Conservation (phyloP, 2,329 filamentous ascomycete genomes). For the Cladobotryum mycophilum region DNA sequence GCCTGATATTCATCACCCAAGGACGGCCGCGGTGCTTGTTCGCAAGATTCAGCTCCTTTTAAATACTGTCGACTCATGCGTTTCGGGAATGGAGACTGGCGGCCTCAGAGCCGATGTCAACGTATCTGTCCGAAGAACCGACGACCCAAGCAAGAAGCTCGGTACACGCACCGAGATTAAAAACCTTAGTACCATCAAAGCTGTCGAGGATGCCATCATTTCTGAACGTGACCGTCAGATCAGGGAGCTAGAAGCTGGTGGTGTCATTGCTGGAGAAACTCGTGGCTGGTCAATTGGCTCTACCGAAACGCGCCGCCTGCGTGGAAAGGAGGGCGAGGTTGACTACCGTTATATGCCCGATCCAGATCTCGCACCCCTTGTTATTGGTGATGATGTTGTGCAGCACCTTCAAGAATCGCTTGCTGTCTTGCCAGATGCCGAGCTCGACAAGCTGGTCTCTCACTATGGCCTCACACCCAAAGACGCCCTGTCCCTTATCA, state of each 20-base stretch:
- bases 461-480: conserved; percentile 67
- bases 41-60: conserved; percentile 81
- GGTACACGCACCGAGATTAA: conserved; percentile 96
- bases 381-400: conserved; percentile 67
- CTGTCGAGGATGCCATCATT: conserved; percentile 88
- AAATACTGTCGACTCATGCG: conserved; percentile 74
- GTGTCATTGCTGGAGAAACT: conserved; percentile 75
- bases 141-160: conserved; percentile 41
- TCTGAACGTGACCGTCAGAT: conserved; percentile 91
- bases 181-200: conserved; percentile 90
- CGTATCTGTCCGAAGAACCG: conserved; percentile 68
- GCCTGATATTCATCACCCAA: conserved; percentile 80
- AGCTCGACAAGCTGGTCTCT: conserved; percentile 55
- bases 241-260: conserved; percentile 66
- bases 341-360: conserved; percentile 99
- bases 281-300: conserved; percentile 85
- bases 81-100: conserved; percentile 87
- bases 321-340: conserved; percentile 93
- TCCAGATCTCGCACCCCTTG: conserved; percentile 75
- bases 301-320: conserved; percentile 71
- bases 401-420: conserved; percentile 55
- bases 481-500: conserved; percentile 75
- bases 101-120: conserved; percentile 92
- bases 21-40: conserved; percentile 81
- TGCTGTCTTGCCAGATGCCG: conserved; percentile 65